Base-by-base conservation (phyloP, 768 basidiomycete species). In the Stropharia rugosoannulata region DNA sequence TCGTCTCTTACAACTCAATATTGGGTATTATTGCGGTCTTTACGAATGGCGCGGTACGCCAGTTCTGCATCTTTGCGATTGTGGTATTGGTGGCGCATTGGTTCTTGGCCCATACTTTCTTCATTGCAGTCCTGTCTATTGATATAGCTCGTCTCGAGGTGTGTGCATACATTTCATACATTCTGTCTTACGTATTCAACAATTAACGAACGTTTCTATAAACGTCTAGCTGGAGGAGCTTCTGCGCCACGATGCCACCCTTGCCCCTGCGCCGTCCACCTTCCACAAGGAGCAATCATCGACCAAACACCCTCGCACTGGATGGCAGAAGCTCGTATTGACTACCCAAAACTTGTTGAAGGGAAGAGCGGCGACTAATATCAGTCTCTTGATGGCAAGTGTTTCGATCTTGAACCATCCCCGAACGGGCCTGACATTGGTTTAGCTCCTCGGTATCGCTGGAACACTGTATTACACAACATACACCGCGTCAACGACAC, bases 51-150 rank as follows among this genome's bases (percentile, higher is more conserved):
- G 89, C 92, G 1, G 91, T 95, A 36, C 84, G 90, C 38, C 93
- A 98, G 64, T 96, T 98, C 66, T 96, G 95, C 69, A 80, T 86
- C 3, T 98, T 98, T 67, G 93, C 94, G 0, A 87, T 94, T 42
- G 93, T 98, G 19, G 93, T 98, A 10, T 80, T 98, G 18, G 89
- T 98, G 29, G 95, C 94, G 13, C 95, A 98, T 68, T 98, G 94
- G 94, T 96, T 95, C 74, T 80, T 98, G 57, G 89, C 96, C 13
- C 93, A 97, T 66, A 97, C 94, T 0, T 96, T 98, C 74, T 98
- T 96, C 73, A 78, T 95, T 60, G 90, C 95, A 6, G 94, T 97
- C 25, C 75, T 99, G 19, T 94, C 93, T 0, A 97, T 99, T 62
- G 96, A 99, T 74, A 86, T 98, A 44, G 95, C 97, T 62, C 85